Evolutionary conservation across 1,284 basidiomycete genomes (phyloP), one percentile per base, ranked within the genome.

Genomic region (Leccinum pachyderme): DNA sequence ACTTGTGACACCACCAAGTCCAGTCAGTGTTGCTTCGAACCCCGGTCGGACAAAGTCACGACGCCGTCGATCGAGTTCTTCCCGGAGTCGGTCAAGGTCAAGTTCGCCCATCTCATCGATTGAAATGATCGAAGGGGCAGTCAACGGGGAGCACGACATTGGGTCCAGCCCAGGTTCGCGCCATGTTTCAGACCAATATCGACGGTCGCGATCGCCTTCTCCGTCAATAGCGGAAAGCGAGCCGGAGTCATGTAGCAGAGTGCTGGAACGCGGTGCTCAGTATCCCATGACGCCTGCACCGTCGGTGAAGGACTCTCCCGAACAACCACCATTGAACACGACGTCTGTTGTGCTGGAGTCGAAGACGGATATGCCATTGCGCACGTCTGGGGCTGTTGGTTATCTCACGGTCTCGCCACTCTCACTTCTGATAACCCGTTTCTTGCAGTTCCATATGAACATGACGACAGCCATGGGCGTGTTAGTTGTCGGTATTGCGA

Each of bases 1-100:
- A 1, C 72, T 89, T 15, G 86, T 86, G 13, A 88, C 86, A 0
- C 87, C 87, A 0, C 87, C 87, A 0, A 88, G 86, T 67, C 87
- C 87, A 9, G 74, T 87, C 22, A 87, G 84, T 59, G 73, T 86
- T 18, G 84, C 81, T 2, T 79, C 82, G 5, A 86, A 88, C 63
- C 83, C 84, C 1, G 70, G 67, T 44, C 64, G 74, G 58, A 73
- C 63, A 47, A 73, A 58, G 59, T 61, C 67, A 5, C 61, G 70
- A 22, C 71, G 64, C 65, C 77, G 61, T 61, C 70, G 71, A 13
- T 71, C 62, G 9, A 65, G 66, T 31, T 64, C 70, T 2, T 59
- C 63, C 54, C 55, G 69, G 58, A 59, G 74, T 56, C 59, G 64
- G 27, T 61, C 65, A 13, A 60, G 69, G 47, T 73, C 69, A 2